phyloP scores from a whole-genome alignment of 176 grass and related monocot species.

The Rhynchospora tenuis region DNA sequence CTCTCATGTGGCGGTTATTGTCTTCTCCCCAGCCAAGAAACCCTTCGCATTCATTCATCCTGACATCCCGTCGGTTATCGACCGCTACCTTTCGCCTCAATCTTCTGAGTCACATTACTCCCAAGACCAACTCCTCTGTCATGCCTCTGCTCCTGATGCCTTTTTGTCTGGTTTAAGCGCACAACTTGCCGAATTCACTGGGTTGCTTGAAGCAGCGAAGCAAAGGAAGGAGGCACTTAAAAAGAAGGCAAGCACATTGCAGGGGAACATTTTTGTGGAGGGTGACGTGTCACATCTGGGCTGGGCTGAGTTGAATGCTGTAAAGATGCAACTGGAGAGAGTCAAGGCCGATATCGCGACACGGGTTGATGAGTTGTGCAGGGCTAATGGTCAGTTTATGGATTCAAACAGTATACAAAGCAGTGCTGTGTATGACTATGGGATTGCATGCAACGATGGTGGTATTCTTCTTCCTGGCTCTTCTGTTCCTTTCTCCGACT shows the following conservation, averaged over 20 bases:
- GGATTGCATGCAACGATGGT: background rate
- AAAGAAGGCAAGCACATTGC: background rate
- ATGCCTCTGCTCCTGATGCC: background rate
- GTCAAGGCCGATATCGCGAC: conserved; percentile 17
- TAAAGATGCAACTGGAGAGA: conserved; percentile 29
- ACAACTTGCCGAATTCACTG: background rate
- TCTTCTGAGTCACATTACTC: background rate
- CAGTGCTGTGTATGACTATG: background rate
- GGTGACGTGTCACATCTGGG: background rate
- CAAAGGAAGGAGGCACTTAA: conserved; percentile 19
- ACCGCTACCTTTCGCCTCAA: conserved; percentile 19
- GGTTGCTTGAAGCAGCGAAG: conserved; percentile 11
- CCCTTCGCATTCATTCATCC: conserved; percentile 40
- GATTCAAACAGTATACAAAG: background rate
- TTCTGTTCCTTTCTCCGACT: background rate
- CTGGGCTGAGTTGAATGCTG: background rate
- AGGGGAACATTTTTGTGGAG: background rate
- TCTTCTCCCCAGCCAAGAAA: conserved; percentile 49
- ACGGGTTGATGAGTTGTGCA: background rate
- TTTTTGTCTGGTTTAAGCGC: background rate
- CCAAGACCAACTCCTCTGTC: background rate
- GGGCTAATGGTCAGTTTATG: background rate
- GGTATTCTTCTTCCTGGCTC: background rate
- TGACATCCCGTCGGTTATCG: conserved; percentile 26
- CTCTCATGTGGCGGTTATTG: conserved; percentile 35